Percentiles rank a stretch among this genome's conserved stretches.
Conservation (phyloP, 805 yeast genomes). For the Suhomyces pyralidae region DNA sequence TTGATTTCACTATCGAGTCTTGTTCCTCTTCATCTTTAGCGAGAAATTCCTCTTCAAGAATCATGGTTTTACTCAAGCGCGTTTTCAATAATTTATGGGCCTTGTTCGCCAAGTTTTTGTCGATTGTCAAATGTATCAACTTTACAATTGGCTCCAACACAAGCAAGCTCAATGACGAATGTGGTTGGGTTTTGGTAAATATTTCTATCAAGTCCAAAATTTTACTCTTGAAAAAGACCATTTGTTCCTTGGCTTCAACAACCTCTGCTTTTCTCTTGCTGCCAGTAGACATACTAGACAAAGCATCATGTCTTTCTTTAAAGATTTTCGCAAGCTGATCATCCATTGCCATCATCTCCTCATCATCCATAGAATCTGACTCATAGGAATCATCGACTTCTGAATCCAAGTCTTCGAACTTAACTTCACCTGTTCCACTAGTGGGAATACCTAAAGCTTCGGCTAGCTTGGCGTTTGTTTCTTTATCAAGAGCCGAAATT, state of each 20-base stretch:
- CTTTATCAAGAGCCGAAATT: slow-evolving; percentile 26
- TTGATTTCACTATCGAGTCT: not conserved
- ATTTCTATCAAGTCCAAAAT: slow-evolving; percentile 73
- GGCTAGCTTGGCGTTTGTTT: slow-evolving; percentile 63
- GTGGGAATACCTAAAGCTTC: slow-evolving; percentile 67
- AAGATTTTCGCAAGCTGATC: slow-evolving; percentile 79
- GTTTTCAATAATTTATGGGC: slow-evolving; percentile 69
- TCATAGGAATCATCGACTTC: slow-evolving; percentile 56
- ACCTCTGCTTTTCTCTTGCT: slow-evolving; percentile 70
- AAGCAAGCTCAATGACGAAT: slow-evolving; percentile 38
- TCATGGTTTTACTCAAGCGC: slow-evolving; percentile 51
- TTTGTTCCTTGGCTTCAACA: slow-evolving; percentile 74
- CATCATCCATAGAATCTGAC: slow-evolving; percentile 81
- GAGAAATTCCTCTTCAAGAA: slow-evolving; percentile 19
- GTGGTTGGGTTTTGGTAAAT: slow-evolving; percentile 48
- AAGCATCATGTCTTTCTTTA: slow-evolving; percentile 72
- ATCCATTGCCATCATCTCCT: slow-evolving; percentile 93
- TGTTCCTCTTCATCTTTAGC: slow-evolving; percentile 14
- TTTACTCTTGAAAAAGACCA: slow-evolving; percentile 73
- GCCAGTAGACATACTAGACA: slow-evolving; percentile 50
- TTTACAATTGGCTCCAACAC: slow-evolving; percentile 55
- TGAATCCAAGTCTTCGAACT: slow-evolving; percentile 36
- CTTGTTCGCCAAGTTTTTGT: slow-evolving; percentile 66
- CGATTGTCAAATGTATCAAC: slow-evolving; percentile 65
- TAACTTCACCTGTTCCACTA: slow-evolving; percentile 41